Evolutionary conservation across 805 yeast genomes (phyloP).

Genomic region (Clavispora asparagi): DNA sequence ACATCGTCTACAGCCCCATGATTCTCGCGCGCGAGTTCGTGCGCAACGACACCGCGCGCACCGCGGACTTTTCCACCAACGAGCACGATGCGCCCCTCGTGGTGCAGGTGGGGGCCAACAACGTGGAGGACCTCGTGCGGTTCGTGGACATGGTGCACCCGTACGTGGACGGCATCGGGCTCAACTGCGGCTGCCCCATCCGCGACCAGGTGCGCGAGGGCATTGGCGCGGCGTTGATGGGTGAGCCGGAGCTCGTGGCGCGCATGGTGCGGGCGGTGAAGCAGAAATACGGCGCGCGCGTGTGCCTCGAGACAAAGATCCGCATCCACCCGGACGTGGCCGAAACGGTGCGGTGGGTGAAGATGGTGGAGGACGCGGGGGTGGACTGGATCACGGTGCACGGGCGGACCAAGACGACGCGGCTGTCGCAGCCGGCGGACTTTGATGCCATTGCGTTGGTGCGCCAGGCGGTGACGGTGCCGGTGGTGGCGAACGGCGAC

Average conservation of each 20-base stretch:
- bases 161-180: slow-evolving; percentile 87
- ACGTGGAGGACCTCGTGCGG: slow-evolving; percentile 71
- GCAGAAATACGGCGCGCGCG: slow-evolving; percentile 57
- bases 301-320: slow-evolving; percentile 89
- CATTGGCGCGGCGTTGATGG: slow-evolving; percentile 93
- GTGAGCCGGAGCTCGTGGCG: slow-evolving; percentile 73
- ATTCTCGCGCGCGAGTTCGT: slow-evolving; percentile 93
- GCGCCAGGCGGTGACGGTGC: slow-evolving; percentile 52
- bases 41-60: slow-evolving; percentile 72
- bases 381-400: slow-evolving; percentile 93
- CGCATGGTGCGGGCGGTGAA: slow-evolving; percentile 83
- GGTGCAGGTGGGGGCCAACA: slow-evolving; percentile 88
- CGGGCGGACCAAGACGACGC: slow-evolving; percentile 80
- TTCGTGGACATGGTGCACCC: slow-evolving; percentile 89
- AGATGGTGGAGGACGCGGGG: slow-evolving; percentile 75
- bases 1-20: slow-evolving; percentile 94
- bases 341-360: slow-evolving; percentile 70
- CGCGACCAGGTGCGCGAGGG: slow-evolving; percentile 93
- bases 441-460: slow-evolving; percentile 73
- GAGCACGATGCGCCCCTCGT: slow-evolving; percentile 63
- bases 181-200: slow-evolving; percentile 97
- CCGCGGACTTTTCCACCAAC: slow-evolving; percentile 82
- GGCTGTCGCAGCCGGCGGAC: slow-evolving; percentile 81
- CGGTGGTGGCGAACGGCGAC: slow-evolving; percentile 98
- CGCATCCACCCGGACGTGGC: slow-evolving; percentile 74